Base-by-base conservation (phyloP, 2,329 filamentous ascomycete species). In the Ciborinia camelliae region DNA sequence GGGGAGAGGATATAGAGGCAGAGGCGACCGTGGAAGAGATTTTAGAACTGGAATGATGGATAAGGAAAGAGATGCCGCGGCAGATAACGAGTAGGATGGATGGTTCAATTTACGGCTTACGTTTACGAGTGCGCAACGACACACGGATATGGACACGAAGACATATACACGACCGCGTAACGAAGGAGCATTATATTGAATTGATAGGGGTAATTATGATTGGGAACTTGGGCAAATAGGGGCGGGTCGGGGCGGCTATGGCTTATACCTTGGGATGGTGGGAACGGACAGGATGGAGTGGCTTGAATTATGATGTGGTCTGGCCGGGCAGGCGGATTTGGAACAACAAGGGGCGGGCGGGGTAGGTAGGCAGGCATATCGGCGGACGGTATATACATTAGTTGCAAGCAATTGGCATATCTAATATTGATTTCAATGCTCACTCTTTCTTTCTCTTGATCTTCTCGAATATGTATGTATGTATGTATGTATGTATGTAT, bases 1-100 rank as follows among this genome's bases (percentile, higher is more conserved):
- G 18, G 57, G 37, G 10, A 50, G 68, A 47, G 64, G 62, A 18
- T 63, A 67, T 54, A 63, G 64, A 23, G 43, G 66, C 28, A 63
- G 66, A 43, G 63, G 67, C 39, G 60, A 61, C 28, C 32, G 55
- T 7, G 61, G 65, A 20, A 54, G 53, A n/a, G 64, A 65, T 12
- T 47, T 65, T 10, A 47, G 64, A 37, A 55, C 32, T 6, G 64
- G 64, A 10, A 62, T 57, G 58, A 63, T 65, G 64, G 64, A 65
- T 47, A 63, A 63, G 30, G 60, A 55, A 20, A 55, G 60, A n/a
- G 60, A 53, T 3, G 28, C 52, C 18, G 28, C 52, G 23, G 39
- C 32, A 26, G 18, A 35, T 41, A 51, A 62, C 43, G 45, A 62
- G 47, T 62, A 41, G 53, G 26, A 5, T 2, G 3, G 26, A 43